Percentiles rank a stretch among this genome's conserved stretches.
These are phyloP conservation scores for Corchorus olitorius DNA, from an alignment of 345 rosid genomes.

Conservation along the genomic window DNA sequence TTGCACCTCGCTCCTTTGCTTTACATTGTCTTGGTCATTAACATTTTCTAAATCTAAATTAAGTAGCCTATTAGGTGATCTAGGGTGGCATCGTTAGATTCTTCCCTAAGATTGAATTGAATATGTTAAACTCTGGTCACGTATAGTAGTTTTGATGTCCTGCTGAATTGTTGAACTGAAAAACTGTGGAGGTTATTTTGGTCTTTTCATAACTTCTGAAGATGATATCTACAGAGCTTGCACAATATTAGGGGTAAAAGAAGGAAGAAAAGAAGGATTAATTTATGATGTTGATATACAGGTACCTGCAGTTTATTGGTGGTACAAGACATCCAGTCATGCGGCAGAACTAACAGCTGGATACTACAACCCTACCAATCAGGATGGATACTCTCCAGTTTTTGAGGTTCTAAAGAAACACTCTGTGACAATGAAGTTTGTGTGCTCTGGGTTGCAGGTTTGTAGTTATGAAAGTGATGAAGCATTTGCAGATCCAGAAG, in stretches of 20 bases:
- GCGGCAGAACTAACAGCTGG: slow-evolving; percentile 94
- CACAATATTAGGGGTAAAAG: neutral
- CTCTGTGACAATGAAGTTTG: slow-evolving; percentile 64
- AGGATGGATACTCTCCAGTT: slow-evolving; percentile 78
- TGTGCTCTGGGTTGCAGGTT: slow-evolving; percentile 61
- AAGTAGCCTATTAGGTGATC: slow-evolving; percentile 13
- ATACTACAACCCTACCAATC: slow-evolving; percentile 82
- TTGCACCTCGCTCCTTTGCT: neutral
- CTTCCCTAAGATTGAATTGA: neutral
- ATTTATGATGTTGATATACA: slow-evolving; percentile 35
- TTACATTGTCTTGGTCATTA: neutral
- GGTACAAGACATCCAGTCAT: slow-evolving; percentile 87
- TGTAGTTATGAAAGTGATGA: slow-evolving; percentile 55
- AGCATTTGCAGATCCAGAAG: slow-evolving; percentile 79
- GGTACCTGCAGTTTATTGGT: slow-evolving; percentile 95
- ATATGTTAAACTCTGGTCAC: neutral
- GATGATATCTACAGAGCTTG: neutral
- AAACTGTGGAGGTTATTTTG: slow-evolving; percentile 1
- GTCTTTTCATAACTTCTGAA: neutral
- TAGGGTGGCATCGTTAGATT: neutral
- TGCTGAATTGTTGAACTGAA: slow-evolving; percentile 9
- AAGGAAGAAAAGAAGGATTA: neutral
- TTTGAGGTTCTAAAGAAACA: slow-evolving; percentile 76
- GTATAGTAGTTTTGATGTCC: neutral
- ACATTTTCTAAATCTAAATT: neutral